Base-by-base conservation (phyloP, 2,329 filamentous ascomycete genomes). In the Curvularia spicifera region DNA sequence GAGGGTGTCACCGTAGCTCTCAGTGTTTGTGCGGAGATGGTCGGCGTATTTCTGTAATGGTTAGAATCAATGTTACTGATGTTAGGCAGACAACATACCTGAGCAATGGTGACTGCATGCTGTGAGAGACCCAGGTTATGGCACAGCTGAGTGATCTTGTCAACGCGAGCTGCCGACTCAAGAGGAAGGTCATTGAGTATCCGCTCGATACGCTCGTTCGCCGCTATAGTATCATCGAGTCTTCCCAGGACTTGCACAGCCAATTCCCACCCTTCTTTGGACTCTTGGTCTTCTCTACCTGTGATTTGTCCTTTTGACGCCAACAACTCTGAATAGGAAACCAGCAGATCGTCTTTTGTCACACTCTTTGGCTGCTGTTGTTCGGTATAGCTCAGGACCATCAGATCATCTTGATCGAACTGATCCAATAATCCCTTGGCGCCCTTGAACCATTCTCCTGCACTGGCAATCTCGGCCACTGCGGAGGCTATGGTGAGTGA, bases 1-100 rank as follows among this genome's bases (percentile, higher is more conserved):
- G 20, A 98, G 83, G 0, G 92, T 91, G 64, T 94, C 87, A 53
- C 94, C 94, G 67, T 94, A 97, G 53, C 89, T 86, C 68, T 91
- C 86, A 0, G 90, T 89, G 42, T 87, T 85, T 59, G 87, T 84
- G 10, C 88, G 86, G 39, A 97, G 83, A 47, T 88, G 84, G 64
- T 97, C 89, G 56, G 93, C 94, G 73, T 92, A 97, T 64, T 89
- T 88, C 91, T 96, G 28, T 20, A 24, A 37, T 39, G 45, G 64
- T 74, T 48, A 78, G 70, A 26, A 20, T 50, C 15, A 33, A 20
- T 8, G 8, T 24, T 2, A 6, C 26, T n/a, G 13, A 5, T 20
- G 26, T 26, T 28, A 26, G 18, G 13, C 15, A 24, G 37, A 18
- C 33, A 55, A 78, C 86, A 71, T 82, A 96, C 92, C 83, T 96